Conservation (phyloP, 2,329 filamentous ascomycete species). For the Sclerotinia sclerotiorum region DNA sequence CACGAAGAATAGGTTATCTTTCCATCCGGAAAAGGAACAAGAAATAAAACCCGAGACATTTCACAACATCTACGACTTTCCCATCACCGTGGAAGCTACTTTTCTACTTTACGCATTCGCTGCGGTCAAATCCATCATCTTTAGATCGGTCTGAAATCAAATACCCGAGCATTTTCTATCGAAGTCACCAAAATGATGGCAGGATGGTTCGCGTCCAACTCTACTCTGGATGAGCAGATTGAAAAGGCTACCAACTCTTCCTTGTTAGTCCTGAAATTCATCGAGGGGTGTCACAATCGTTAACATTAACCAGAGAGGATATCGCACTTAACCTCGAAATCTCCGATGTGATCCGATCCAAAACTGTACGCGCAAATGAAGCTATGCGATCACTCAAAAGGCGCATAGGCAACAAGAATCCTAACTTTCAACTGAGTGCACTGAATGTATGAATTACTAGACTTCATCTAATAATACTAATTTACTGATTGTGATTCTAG, state of each 20-base stretch:
- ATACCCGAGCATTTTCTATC: neutral
- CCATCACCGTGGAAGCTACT: neutral
- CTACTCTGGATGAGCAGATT: constrained; percentile 93
- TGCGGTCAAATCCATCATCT: neutral
- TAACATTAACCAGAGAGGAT: constrained; percentile 67
- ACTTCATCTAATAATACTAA: neutral
- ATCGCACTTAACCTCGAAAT: constrained; percentile 98
- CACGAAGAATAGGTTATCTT: neutral
- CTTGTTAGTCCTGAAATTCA: constrained; percentile 56
- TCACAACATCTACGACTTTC: constrained; percentile 1
- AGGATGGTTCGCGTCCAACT: constrained; percentile 94
- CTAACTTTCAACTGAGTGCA: constrained; percentile 93
- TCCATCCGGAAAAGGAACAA: neutral
- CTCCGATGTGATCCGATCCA: constrained; percentile 94
- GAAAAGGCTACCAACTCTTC: constrained; percentile 90
- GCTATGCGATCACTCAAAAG: constrained; percentile 95
- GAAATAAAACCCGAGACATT: neutral
- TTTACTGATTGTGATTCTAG: constrained; percentile 48
- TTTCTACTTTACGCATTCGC: neutral
- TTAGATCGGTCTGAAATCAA: neutral
- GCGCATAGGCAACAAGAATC: constrained; percentile 95
- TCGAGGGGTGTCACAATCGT: constrained; percentile 18
- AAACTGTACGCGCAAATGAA: constrained; percentile 95
- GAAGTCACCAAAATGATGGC: constrained; percentile 66
- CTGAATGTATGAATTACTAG: constrained; percentile 63